A percentile compares a stretch with the other conserved stretches of the same genome.
phyloP scores from a whole-genome alignment of 768 basidiomycete genomes.

The Termitomyces sp. region DNA sequence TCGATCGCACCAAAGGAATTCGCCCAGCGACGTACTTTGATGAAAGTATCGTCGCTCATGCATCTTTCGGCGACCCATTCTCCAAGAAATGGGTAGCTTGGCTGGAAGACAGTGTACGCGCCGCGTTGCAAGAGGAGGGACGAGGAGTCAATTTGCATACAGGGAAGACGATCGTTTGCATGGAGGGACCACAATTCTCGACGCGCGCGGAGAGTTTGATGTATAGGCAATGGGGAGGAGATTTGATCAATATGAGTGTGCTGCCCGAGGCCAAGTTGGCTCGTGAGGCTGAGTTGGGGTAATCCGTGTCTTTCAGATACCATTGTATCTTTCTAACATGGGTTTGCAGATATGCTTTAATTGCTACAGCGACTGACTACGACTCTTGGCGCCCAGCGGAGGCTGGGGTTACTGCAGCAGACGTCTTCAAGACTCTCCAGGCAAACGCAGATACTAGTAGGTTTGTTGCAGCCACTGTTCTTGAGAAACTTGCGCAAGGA shows the following conservation, averaged over 20 bases:
- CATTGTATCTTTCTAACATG: neutral
- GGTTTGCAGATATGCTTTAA: conserved; percentile 74
- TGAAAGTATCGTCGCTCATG: conserved; percentile 85
- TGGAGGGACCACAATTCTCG: conserved; percentile 98
- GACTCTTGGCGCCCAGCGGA: conserved; percentile 88
- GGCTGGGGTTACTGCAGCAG: conserved; percentile 82
- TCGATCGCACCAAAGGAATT: conserved; percentile 94
- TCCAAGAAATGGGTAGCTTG: conserved; percentile 58
- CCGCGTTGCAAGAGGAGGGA: conserved; percentile 58
- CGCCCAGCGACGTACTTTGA: conserved; percentile 83
- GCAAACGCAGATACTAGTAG: conserved; percentile 87
- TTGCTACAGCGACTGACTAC: conserved; percentile 91
- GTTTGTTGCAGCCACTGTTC: conserved; percentile 63
- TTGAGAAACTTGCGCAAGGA: conserved; percentile 49
- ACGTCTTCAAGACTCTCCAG: conserved; percentile 86
- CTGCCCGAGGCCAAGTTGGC: conserved; percentile 97
- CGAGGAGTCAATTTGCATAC: conserved; percentile 67
- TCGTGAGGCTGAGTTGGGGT: conserved; percentile 93
- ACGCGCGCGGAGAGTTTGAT: conserved; percentile 95
- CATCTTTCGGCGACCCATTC: conserved; percentile 94
- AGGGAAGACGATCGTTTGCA: conserved; percentile 86
- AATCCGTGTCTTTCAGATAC: conserved; percentile 16
- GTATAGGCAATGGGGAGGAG: conserved; percentile 91
- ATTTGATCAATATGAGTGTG: conserved; percentile 96
- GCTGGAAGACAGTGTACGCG: conserved; percentile 61